phyloP scores from a whole-genome alignment of 1,284 basidiomycete species.

The Heimioporus retisporus region DNA sequence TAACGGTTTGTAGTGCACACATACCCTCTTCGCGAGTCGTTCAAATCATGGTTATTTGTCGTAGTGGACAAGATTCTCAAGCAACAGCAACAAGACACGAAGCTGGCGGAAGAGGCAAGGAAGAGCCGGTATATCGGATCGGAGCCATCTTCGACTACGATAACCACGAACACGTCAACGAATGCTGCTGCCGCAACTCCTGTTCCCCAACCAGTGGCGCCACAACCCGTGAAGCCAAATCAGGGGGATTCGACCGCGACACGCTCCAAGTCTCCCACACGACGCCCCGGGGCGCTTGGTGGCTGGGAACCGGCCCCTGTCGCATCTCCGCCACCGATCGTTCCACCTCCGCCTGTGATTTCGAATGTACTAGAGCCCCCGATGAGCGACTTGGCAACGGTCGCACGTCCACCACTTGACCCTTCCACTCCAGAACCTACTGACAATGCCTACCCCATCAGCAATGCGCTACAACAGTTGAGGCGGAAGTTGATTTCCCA shows the following conservation, averaged over 20 bases:
- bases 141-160: conserved; percentile 16
- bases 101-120: conserved; percentile 65
- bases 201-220: conserved; percentile 23
- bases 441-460: conserved; percentile 19
- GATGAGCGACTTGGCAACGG: conserved; percentile 11
- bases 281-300: conserved; percentile 30
- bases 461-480: conserved; percentile 38
- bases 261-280: conserved; percentile 35
- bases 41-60: conserved; percentile 4
- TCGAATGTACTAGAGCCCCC: conserved; percentile 15
- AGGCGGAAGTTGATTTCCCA: conserved; percentile 42
- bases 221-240: conserved; percentile 19
- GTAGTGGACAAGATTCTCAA: conserved; percentile 92
- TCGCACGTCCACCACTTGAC: neutral
- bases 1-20: conserved; percentile 62
- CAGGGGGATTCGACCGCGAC: conserved; percentile 5
- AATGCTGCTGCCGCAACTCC: neutral
- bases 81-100: conserved; percentile 82
- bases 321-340: conserved; percentile 16
- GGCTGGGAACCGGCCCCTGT: conserved; percentile 30
- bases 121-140: conserved; percentile 38
- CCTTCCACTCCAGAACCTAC: conserved; percentile 22
- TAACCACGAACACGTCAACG: neutral
- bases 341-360: conserved; percentile 4
- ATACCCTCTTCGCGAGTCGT: neutral